phyloP scores from a whole-genome alignment of 331 rosid genomes.

The Rosa hybrid region DNA sequence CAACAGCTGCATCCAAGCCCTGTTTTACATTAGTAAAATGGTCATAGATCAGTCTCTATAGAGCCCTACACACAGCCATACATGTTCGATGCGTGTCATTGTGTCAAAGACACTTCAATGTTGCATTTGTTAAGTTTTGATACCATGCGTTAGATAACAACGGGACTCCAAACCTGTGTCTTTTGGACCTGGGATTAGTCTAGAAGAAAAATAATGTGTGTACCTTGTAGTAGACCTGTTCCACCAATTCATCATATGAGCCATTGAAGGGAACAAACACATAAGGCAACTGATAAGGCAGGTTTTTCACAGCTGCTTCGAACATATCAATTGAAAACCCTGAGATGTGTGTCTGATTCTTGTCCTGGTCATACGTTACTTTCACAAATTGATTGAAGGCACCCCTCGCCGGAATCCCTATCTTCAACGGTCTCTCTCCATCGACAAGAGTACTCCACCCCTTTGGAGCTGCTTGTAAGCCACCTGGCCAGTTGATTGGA shows the following conservation, averaged over 20 bases:
- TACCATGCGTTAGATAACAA: neutral
- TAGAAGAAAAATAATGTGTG: neutral
- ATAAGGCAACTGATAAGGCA: slow-evolving; percentile 40
- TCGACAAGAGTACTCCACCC: slow-evolving; percentile 23
- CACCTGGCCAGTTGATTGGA: slow-evolving; percentile 46
- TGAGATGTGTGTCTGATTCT: slow-evolving; percentile 33
- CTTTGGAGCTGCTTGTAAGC: slow-evolving; percentile 23
- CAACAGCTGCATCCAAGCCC: slow-evolving; percentile 56
- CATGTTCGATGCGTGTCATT: neutral
- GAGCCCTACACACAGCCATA: neutral
- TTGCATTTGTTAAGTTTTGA: neutral
- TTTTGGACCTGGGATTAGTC: neutral
- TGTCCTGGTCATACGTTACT: slow-evolving; percentile 28
- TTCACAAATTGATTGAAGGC: slow-evolving; percentile 54
- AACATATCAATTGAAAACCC: slow-evolving; percentile 63
- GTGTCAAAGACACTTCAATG: neutral
- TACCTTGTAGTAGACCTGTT: slow-evolving; percentile 52
- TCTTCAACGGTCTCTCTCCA: slow-evolving; percentile 26
- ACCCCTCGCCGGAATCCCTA: slow-evolving; percentile 47
- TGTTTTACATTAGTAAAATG: slow-evolving; percentile 22
- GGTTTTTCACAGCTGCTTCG: slow-evolving; percentile 35
- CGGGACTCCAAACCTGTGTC: neutral
- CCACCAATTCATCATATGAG: slow-evolving; percentile 55
- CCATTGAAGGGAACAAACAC: slow-evolving; percentile 41
- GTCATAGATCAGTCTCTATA: neutral